Evolutionary conservation across 108 stramenopile genomes (phyloP).

Genomic region (Cyclotella distinguenda): DNA sequence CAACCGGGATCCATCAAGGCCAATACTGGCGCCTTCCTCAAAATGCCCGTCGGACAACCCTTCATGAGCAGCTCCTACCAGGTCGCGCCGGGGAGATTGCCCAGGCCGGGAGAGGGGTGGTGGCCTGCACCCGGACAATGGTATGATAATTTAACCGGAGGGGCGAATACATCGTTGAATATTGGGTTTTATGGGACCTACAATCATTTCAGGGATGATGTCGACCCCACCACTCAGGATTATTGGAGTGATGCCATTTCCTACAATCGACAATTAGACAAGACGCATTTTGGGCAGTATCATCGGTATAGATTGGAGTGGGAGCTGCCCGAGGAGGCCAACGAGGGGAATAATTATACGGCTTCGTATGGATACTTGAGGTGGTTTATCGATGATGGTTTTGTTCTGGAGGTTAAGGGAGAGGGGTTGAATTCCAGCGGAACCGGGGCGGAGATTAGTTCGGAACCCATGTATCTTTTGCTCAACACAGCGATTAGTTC

Average conservation of each 20-base stretch:
- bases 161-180: slow-evolving; percentile 80
- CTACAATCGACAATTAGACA: slow-evolving; percentile 80
- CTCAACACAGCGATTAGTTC: slow-evolving; percentile 93
- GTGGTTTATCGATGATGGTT: slow-evolving; percentile 91
- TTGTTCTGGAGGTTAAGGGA: slow-evolving; percentile 82
- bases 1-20: slow-evolving; percentile 75
- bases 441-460: slow-evolving; percentile 83
- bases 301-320: slow-evolving; percentile 95
- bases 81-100: slow-evolving; percentile 83
- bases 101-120: slow-evolving; percentile 72
- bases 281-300: slow-evolving; percentile 73
- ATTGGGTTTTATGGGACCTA: slow-evolving; percentile 93
- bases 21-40: slow-evolving; percentile 58
- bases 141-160: slow-evolving; percentile 86
- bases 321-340: slow-evolving; percentile 71
- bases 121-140: slow-evolving; percentile 90
- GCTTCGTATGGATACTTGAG: slow-evolving; percentile 63
- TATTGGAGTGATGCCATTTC: slow-evolving; percentile 96
- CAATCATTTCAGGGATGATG: slow-evolving; percentile 81
- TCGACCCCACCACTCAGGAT: slow-evolving; percentile 63
- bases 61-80: slow-evolving; percentile 84
- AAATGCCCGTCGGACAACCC: slow-evolving; percentile 84
- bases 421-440: slow-evolving; percentile 50
- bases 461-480: slow-evolving; percentile 92
- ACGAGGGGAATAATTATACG: slow-evolving; percentile 32